Evolutionary conservation across 805 yeast genomes (phyloP).

Genomic region (Pichia insulana): DNA sequence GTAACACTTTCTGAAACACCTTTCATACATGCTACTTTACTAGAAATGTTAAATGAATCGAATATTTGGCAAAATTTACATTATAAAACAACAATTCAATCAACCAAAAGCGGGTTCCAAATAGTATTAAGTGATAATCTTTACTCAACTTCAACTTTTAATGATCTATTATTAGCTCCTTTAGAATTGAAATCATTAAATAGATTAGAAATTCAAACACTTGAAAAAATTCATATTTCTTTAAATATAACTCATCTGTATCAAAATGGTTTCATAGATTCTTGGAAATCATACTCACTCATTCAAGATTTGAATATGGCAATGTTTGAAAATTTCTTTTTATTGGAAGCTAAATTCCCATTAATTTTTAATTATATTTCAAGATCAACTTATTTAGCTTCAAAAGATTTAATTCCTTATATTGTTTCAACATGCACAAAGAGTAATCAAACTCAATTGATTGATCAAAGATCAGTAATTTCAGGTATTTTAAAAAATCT

Average conservation of each 20-base stretch:
- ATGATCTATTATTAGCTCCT: slow-evolving; percentile 8
- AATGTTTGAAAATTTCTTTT: slow-evolving; percentile 17
- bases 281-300: slow-evolving; percentile 4
- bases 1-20: slow-evolving; percentile 2
- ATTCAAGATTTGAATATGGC: slow-evolving; percentile 21
- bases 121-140: slow-evolving; percentile 6
- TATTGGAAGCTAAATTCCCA: slow-evolving; percentile 22
- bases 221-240: slow-evolving; percentile 3
- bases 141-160: slow-evolving; percentile 1
- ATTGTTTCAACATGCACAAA: slow-evolving; percentile 16
- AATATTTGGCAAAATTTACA: slow-evolving; percentile 1
- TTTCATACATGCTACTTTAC: background rate
- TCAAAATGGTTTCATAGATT: background rate
- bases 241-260: slow-evolving; percentile 1
- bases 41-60: slow-evolving; percentile 1
- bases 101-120: background rate
- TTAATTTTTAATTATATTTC: slow-evolving; percentile 23
- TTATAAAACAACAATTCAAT: background rate
- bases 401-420: slow-evolving; percentile 12
- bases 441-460: slow-evolving; percentile 12
- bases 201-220: slow-evolving; percentile 2
- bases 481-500: slow-evolving; percentile 22
- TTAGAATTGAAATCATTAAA: slow-evolving; percentile 9
- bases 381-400: slow-evolving; percentile 14
- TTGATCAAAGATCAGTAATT: slow-evolving; percentile 16